Base-by-base conservation (phyloP, 768 basidiomycete genomes). In the Paxillus rubicundulus region DNA sequence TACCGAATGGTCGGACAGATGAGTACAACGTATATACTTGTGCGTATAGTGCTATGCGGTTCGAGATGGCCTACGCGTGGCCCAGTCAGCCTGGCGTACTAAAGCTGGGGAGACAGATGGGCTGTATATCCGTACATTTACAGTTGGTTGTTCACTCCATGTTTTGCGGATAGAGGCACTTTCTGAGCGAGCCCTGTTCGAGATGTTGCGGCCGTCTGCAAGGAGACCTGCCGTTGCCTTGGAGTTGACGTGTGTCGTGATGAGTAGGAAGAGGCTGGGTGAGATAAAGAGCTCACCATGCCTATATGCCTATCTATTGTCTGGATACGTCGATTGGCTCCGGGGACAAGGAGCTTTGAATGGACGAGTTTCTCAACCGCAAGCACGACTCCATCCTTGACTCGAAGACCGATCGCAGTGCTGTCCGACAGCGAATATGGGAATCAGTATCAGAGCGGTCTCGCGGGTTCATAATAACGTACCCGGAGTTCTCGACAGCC, bases 401-500 rank as follows among this genome's bases (percentile, higher is more conserved):
- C 90, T 68, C 91, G 84, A 40, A 99, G 77, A 32, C 95, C 97
- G 60, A 99, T 95, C n/a, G 88, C 93, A 52, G 97, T 98, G 41
- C 95, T 98, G 59, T 37, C 37, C 2, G 5, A 49, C 33, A 44
- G 36, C 18, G 6, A 39, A 45, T 30, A 24, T 47, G 39, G 50
- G 27, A 30, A 43, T 34, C 38, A 55, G 34, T 27, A 40, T 7
- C 21, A 45, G 41, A 47, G 33, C 21, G 10, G 30, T 27, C 24
- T 5, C 18, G 14, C 24, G 2, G 33, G 6, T 13, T 43, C 16
- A 10, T 2, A 43, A 14, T 10, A 28, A 63, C 80, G 55, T 69
- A 94, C 90, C 97, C 97, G 37, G 96, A 92, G 74, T 97, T 96
- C 75, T 99, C 97, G 56, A 98, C 97, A 12, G 97, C 96, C 73